These are phyloP conservation scores for Aureobasidium sp. DNA, from an alignment of 2,329 filamentous ascomycete species.

Conservation along the genomic window DNA sequence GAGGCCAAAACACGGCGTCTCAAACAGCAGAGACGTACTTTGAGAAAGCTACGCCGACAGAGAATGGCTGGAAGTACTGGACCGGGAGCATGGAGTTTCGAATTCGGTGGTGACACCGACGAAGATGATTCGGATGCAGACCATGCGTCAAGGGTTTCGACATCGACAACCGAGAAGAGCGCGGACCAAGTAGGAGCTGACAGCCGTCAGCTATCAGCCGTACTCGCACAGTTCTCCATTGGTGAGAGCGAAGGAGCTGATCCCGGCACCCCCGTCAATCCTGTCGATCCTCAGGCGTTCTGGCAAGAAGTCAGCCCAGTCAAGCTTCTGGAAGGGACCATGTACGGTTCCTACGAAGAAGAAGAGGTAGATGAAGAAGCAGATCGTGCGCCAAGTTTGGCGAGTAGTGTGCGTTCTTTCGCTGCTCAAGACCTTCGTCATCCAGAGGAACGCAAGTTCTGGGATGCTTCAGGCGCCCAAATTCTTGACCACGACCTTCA, in stretches of 20 bases:
- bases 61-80: constrained; percentile 29
- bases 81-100: constrained; percentile 73
- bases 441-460: constrained; percentile 43
- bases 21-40: constrained; percentile 34
- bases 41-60: constrained; percentile 32
- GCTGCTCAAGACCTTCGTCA: constrained; percentile 30
- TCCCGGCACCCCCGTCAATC: constrained; percentile 15
- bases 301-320: constrained; percentile 1
- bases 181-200: constrained; percentile 7
- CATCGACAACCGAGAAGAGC: constrained; percentile 22
- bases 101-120: constrained; percentile 61
- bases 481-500: constrained; percentile 58
- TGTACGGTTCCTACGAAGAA: constrained; percentile 65
- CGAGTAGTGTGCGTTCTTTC: constrained; percentile 52
- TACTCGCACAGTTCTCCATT: constrained; percentile 4
- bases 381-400: constrained; percentile 68
- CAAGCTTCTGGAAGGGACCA: constrained; percentile 58
- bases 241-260: constrained; percentile 13
- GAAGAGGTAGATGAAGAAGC: constrained; percentile 12
- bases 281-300: background rate
- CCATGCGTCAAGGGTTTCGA: constrained; percentile 30
- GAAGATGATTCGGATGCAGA: constrained; percentile 40
- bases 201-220: constrained; percentile 5
- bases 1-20: constrained; percentile 51
- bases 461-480: constrained; percentile 32